Base-by-base conservation (phyloP, 768 basidiomycete genomes). In the Phylloporus arenicola region DNA sequence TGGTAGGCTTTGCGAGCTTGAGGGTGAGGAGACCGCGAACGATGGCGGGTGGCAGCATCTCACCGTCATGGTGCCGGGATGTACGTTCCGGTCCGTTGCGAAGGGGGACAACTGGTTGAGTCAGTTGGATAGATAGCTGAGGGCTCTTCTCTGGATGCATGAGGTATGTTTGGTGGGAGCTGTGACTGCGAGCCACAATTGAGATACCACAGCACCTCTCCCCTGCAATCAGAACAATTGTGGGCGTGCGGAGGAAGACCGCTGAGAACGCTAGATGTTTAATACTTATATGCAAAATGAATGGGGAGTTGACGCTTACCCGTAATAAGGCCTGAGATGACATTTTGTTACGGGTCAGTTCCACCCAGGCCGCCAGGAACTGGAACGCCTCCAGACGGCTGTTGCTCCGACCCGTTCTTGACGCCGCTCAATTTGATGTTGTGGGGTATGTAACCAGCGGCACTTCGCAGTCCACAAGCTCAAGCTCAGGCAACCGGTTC, bases 101-200 rank as follows among this genome's bases (percentile, higher is more conserved):
- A 38, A 91, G 75, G 64, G 86, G 84, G 47, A 89, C 80, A 45
- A 85, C 85, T 3, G 85, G 80, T 61, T 91, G 88, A 4, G 84
- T 82, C 47, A 91, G 74, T 20, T 76, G 74, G 54, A 90, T 81
- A 16, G 72, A 68, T 11, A 83, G 12, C 30, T 31, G 69, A 14
- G 74, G 65, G 59, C 71, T 78, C 49, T 73, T 77, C 12, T 58
- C 54, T n/a, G 48, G 46, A 47, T 30, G 25, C 55, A 61, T 61
- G 55, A 14, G 44, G 22, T 35, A 12, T 2, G 30, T 31, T 31
- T 12, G 30, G 11, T 13, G 30, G 30, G 30, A 4, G 3, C 13
- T 13, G 11, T 13, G 13, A 7, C 35, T 39, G 20, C n/a, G 22
- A 20, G 14, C 5, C 16, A 4, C n/a, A 3, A 13, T 11, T 27